Evolutionary conservation across 352 stramenopile species (phyloP), one percentile per base, ranked within the genome.

Genomic region (Globisporangium lucens): DNA sequence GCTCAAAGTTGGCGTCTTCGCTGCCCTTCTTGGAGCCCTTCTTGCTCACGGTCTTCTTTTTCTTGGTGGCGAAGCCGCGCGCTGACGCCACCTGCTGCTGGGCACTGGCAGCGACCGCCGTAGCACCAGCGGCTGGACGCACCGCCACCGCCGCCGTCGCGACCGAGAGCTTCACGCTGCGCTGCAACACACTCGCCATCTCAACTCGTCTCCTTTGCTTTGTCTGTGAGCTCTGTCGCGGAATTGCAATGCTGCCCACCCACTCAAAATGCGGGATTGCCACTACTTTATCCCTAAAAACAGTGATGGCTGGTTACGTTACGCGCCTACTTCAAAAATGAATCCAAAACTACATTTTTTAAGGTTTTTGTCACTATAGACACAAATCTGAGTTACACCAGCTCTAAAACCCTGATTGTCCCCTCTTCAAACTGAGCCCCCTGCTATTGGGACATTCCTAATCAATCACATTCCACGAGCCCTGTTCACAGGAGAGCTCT

Each of bases 1-100:
- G 77, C 73, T 95, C 87, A 68, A 93, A 95, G 77, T 95, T 92
- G 67, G 69, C 61, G 67, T 93, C 85, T 56, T 78, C 75, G 60
- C 20, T 38, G 53, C 51, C 51, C 53, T 71, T 71, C 51, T 66
- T 66, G 51, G 27, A 47, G 57, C 66, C 22, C 53, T 71, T 71
- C 58, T 71, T 71, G 13, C 49, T 29, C 29, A 46, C 29, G 35
- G 33, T 56, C 38, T 71, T 71, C 58, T 66, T 66, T 38, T 68
- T 68, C 52, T 58, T 58, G 13, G 66, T 55, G 15, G 66, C 66
- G 20, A 71, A 71, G 29, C 58, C 60, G 20, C 66, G 66, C 58
- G 30, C 29, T 17, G 27, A 10, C 15, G 51, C 33, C 38, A 57
- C 33, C 38, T 63, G 56, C 38, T 68, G 63, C 38, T 66, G 61